Conservation (phyloP, 805 yeast genomes). For the Candida loeiensis region DNA sequence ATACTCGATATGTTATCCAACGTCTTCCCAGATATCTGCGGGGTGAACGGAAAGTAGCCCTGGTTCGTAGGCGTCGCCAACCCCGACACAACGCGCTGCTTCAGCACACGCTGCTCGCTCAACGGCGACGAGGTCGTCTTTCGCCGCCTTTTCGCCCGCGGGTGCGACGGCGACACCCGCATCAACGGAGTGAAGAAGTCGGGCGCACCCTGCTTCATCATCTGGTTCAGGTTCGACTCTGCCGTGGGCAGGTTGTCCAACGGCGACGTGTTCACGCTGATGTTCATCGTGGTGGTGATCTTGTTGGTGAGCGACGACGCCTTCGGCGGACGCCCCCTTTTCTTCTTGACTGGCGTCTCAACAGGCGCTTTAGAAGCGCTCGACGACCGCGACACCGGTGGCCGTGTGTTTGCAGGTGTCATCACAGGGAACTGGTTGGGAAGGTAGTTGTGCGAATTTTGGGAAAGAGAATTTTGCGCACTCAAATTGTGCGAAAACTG, state of each 20-base stretch:
- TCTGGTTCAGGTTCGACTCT: constrained; percentile 36
- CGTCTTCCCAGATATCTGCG: constrained; percentile 28
- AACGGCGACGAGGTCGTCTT: constrained; percentile 11
- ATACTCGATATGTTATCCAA: constrained; percentile 33
- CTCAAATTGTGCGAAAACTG: too few relatives aligned
- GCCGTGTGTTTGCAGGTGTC: neutral
- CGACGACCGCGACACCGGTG: neutral
- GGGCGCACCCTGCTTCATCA: constrained; percentile 39
- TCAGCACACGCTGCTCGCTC: constrained; percentile 1
- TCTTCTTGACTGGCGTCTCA: constrained; percentile 29
- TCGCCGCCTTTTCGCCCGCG: constrained; percentile 9
- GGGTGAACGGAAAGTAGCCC: neutral
- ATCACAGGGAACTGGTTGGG: neutral
- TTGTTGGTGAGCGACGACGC: constrained; percentile 33
- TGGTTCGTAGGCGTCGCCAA: constrained; percentile 1
- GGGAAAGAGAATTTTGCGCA: too few relatives aligned
- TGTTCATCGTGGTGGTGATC: constrained; percentile 40
- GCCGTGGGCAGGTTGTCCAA: constrained; percentile 35
- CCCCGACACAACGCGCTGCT: neutral
- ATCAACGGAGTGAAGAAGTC: constrained; percentile 42
- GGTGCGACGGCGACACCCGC: constrained; percentile 35
- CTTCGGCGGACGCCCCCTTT: constrained; percentile 47
- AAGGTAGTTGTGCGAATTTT: neutral
- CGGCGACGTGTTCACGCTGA: constrained; percentile 39
- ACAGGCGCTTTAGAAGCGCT: neutral